Evolutionary conservation across 495 filamentous ascomycete species (phyloP).

Genomic region (Neurospora sp.): DNA sequence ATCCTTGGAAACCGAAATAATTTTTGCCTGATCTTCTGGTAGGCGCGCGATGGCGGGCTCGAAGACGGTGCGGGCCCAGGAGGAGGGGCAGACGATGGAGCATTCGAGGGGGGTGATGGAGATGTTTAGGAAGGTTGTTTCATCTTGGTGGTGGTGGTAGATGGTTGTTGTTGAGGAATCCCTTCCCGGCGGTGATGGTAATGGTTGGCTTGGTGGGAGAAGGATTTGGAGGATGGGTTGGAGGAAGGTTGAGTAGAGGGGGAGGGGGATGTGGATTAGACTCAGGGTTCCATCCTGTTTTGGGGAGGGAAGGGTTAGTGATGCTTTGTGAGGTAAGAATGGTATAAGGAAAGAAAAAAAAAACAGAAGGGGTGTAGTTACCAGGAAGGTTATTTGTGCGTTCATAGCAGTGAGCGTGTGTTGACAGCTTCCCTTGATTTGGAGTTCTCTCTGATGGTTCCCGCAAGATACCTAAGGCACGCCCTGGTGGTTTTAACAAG

Average conservation of each 20-base stretch:
- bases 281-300: slow-evolving; percentile 73
- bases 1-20: slow-evolving; percentile 67
- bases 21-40: slow-evolving; percentile 34
- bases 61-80: slow-evolving; percentile 64
- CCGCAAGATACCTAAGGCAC: background rate
- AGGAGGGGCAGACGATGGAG: slow-evolving; percentile 76
- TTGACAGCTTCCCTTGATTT: background rate
- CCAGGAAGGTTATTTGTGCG: slow-evolving; percentile 47
- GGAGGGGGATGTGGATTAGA: slow-evolving; percentile 83
- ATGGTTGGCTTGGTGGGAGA: slow-evolving; percentile 46
- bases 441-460: background rate
- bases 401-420: slow-evolving; percentile 30
- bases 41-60: slow-evolving; percentile 51
- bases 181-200: slow-evolving; percentile 5
- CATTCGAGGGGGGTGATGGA: slow-evolving; percentile 89
- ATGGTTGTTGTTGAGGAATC: slow-evolving; percentile 16
- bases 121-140: slow-evolving; percentile 72
- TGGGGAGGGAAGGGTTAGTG: slow-evolving; percentile 2
- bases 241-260: slow-evolving; percentile 70
- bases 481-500: background rate
- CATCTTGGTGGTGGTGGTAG: slow-evolving; percentile 34
- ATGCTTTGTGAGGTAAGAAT: background rate
- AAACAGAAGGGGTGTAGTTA: slow-evolving; percentile 21
- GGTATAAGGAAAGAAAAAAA: background rate
- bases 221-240: slow-evolving; percentile 79